Conservation (phyloP, 2,329 filamentous ascomycete species). For the Exophiala xenobiotica region DNA sequence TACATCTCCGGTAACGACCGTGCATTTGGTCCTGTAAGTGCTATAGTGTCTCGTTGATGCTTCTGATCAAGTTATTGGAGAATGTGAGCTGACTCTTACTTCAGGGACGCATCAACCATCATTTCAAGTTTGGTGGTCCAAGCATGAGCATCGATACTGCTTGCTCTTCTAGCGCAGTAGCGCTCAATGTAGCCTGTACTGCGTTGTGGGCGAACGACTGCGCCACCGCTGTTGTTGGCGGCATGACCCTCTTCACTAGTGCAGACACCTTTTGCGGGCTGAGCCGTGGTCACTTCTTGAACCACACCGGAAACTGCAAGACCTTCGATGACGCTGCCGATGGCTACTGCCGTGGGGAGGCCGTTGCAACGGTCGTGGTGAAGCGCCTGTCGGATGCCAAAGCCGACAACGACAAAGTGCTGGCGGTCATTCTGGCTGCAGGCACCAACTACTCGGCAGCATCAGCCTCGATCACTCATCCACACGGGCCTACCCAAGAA, state of each 20-base stretch:
- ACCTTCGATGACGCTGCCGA: slow-evolving; percentile 24
- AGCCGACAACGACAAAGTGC: slow-evolving; percentile 25
- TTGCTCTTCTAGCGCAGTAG: slow-evolving; percentile 69
- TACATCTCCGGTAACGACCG: slow-evolving; percentile 29
- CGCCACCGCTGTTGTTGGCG: slow-evolving; percentile 71
- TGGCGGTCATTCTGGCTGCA: slow-evolving; percentile 28
- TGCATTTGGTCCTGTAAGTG: slow-evolving; percentile 28
- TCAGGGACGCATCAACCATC: slow-evolving; percentile 66
- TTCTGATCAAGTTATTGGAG: background rate
- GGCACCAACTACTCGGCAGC: slow-evolving; percentile 29
- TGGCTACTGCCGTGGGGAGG: slow-evolving; percentile 34
- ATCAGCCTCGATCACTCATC: slow-evolving; percentile 27
- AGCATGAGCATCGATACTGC: slow-evolving; percentile 73
- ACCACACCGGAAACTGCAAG: slow-evolving; percentile 31
- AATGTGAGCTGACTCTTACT: background rate
- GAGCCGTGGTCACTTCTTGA: slow-evolving; percentile 46
- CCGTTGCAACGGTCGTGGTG: slow-evolving; percentile 27
- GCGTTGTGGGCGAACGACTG: slow-evolving; percentile 69
- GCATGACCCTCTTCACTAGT: slow-evolving; percentile 67
- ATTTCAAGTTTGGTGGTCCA: slow-evolving; percentile 71
- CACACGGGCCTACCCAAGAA: slow-evolving; percentile 20
- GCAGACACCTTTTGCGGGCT: slow-evolving; percentile 35
- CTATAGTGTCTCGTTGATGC: background rate
- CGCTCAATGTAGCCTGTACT: slow-evolving; percentile 64
- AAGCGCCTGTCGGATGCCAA: slow-evolving; percentile 29